A percentile compares a stretch with the other conserved stretches of the same genome.
These are phyloP conservation scores for Ascocoryne sarcoides DNA, from an alignment of 2,329 filamentous ascomycete genomes.

Conservation along the genomic window DNA sequence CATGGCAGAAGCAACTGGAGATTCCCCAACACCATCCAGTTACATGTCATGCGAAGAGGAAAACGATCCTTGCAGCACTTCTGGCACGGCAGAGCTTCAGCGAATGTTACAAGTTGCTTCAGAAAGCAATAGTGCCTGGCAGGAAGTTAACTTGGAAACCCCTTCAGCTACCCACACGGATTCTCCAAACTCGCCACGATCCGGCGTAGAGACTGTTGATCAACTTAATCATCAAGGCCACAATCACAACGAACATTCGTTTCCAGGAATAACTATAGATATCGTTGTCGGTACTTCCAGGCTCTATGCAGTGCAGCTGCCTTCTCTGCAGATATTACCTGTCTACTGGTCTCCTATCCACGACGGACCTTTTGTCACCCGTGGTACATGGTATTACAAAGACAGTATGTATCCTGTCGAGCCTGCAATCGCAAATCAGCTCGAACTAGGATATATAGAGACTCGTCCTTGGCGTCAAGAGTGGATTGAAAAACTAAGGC, in stretches of 20 bases:
- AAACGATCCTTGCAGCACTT: neutral
- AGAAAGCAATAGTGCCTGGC: neutral
- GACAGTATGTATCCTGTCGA: slow-evolving; percentile 91
- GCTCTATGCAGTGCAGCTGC: slow-evolving; percentile 79
- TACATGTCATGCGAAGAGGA: neutral
- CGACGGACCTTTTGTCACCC: slow-evolving; percentile 71
- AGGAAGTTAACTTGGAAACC: neutral
- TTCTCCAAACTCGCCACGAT: too few species aligned
- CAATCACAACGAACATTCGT: neutral
- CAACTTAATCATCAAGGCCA: neutral
- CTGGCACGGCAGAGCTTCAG: neutral
- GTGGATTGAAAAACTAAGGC: slow-evolving; percentile 84
- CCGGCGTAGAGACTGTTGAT: too few species aligned
- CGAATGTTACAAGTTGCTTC: neutral
- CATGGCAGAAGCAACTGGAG: neutral
- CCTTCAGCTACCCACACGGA: too few species aligned
- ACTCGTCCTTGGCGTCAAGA: slow-evolving; percentile 84
- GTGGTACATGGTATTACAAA: slow-evolving; percentile 95
- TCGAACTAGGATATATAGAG: slow-evolving; percentile 81
- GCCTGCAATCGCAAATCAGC: slow-evolving; percentile 74
- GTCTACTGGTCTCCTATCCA: slow-evolving; percentile 97
- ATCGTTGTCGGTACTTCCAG: slow-evolving; percentile 73
- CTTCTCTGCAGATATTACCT: slow-evolving; percentile 79
- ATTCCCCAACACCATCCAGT: neutral
- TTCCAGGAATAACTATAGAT: neutral